Percentiles rank a stretch among this genome's conserved stretches.
phyloP scores from a whole-genome alignment of 495 filamentous ascomycete species.

The Aspergillus diversus region DNA sequence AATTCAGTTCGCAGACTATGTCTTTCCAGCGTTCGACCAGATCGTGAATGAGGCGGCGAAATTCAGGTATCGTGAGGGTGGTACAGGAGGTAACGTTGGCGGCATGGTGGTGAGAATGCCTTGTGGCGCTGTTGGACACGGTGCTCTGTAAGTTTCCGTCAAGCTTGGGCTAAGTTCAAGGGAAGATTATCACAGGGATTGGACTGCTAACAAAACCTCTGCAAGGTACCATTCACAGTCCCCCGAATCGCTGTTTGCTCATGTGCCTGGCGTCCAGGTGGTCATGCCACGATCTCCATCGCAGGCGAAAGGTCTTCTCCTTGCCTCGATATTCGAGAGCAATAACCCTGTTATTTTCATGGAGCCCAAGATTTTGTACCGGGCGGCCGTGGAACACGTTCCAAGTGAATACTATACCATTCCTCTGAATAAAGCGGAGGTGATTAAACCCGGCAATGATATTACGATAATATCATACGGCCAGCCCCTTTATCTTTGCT shows the following conservation, averaged over 20 bases:
- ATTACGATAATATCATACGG: constrained; percentile 91
- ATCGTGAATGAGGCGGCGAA: constrained; percentile 97
- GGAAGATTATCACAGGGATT: neutral
- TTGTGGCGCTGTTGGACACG: constrained; percentile 92
- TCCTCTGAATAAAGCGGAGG: constrained; percentile 85
- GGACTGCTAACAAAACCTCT: neutral
- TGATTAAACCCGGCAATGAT: constrained; percentile 81
- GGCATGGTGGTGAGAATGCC: constrained; percentile 94
- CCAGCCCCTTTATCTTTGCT: constrained; percentile 87
- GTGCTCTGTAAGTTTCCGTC: constrained; percentile 67
- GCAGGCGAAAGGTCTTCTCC: constrained; percentile 89
- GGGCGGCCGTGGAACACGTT: constrained; percentile 94
- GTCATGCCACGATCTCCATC: constrained; percentile 87
- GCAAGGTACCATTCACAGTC: constrained; percentile 87
- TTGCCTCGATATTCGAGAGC: constrained; percentile 74
- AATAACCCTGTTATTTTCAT: constrained; percentile 94
- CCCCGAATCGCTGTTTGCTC: constrained; percentile 89
- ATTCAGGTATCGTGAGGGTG: constrained; percentile 83
- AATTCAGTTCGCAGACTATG: constrained; percentile 98
- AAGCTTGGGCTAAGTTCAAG: neutral
- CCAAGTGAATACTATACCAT: constrained; percentile 80
- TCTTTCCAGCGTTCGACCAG: constrained; percentile 97
- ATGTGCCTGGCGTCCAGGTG: constrained; percentile 87
- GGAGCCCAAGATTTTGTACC: constrained; percentile 95
- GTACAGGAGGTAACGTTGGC: constrained; percentile 66